Evolutionary conservation across 2,329 filamentous ascomycete genomes (phyloP).

Genomic region (Sporothrix inflata): DNA sequence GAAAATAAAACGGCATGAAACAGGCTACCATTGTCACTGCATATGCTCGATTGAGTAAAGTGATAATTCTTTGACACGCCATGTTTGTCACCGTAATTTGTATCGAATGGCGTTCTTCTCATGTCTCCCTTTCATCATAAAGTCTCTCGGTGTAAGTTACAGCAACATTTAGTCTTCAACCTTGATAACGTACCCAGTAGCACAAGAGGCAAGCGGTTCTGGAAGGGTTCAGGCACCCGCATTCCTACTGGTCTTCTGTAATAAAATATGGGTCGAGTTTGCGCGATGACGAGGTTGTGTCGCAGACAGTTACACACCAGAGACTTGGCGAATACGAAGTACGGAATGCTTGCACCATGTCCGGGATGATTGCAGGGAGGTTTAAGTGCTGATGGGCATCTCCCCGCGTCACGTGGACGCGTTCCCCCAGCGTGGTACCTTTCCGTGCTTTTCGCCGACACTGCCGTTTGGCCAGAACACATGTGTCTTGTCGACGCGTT

Average conservation of each 20-base stretch:
- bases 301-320: background rate
- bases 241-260: background rate
- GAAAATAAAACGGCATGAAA: slow-evolving; percentile 7
- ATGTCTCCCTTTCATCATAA: background rate
- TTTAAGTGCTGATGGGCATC: background rate
- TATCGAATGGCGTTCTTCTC: too few relatives aligned
- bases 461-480: background rate
- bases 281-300: slow-evolving; percentile 7
- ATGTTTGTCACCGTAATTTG: background rate
- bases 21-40: background rate
- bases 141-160: background rate
- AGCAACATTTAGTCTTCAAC: too few relatives aligned
- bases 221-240: background rate
- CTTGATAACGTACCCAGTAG: background rate
- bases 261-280: slow-evolving; percentile 14
- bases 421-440: background rate
- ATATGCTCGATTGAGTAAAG: background rate
- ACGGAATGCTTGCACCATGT: background rate
- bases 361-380: background rate
- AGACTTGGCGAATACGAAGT: background rate
- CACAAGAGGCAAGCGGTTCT: background rate
- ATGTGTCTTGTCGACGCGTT: slow-evolving; percentile 1
- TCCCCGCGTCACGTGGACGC: slow-evolving; percentile 20
- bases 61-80: background rate
- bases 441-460: slow-evolving; percentile 3